Percentiles rank a stretch among this genome's conserved stretches.
Conservation (phyloP, 371 early-diverging fungal genomes). For the Entomophthora muscae region DNA sequence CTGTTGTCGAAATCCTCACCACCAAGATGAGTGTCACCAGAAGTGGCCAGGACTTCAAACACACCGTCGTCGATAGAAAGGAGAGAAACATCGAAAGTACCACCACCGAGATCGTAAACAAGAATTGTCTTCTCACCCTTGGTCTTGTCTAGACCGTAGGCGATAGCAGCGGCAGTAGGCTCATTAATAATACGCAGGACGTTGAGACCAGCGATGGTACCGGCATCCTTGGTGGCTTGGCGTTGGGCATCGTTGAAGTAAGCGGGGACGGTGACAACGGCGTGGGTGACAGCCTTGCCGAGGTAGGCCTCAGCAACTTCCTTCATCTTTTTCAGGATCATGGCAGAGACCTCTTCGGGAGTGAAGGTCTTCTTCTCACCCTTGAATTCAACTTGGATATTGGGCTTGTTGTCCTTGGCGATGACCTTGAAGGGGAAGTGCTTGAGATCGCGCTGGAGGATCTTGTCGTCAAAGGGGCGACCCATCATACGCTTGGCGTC, state of each 20-base stretch:
- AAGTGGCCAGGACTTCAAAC: conserved; percentile 69
- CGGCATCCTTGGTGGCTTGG: conserved; percentile 69
- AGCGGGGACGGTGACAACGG: conserved; percentile 96
- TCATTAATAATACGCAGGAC: conserved; percentile 79
- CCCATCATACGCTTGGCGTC: conserved; percentile 93
- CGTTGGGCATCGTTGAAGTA: conserved; percentile 79
- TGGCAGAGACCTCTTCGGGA: conserved; percentile 89
- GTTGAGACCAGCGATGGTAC: conserved; percentile 54
- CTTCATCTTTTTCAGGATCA: conserved; percentile 91
- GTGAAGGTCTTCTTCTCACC: conserved; percentile 79
- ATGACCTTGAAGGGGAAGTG: conserved; percentile 82
- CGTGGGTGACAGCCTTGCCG: conserved; percentile 73
- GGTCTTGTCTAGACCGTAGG: conserved; percentile 64
- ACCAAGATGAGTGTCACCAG: conserved; percentile 87
- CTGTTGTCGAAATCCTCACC: conserved; percentile 83
- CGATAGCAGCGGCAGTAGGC: conserved; percentile 89
- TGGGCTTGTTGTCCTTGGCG: conserved; percentile 60
- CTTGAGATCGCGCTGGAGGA: conserved; percentile 68
- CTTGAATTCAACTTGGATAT: conserved; percentile 69
- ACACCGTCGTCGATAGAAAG: conserved; percentile 73
- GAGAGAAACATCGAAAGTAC: conserved; percentile 87
- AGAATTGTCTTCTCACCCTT: conserved; percentile 52
- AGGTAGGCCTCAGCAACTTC: conserved; percentile 93
- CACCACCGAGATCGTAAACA: conserved; percentile 91
- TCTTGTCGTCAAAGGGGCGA: conserved; percentile 63